Evolutionary conservation across 2,329 filamentous ascomycete genomes (phyloP).

Genomic region (Raffaelea albimanens): DNA sequence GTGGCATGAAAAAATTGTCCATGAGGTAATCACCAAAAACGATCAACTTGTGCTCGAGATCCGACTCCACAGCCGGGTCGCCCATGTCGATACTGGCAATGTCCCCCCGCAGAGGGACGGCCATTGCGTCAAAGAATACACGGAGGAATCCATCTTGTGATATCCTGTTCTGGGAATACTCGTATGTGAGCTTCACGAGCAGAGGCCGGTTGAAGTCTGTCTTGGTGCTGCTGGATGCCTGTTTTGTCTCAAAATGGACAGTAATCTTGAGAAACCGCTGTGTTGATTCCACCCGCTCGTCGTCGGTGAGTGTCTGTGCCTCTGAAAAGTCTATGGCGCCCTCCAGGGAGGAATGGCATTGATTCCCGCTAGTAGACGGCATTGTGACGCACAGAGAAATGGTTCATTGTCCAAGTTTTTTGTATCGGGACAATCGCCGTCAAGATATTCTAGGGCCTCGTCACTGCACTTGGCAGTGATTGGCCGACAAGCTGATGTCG

Average conservation of each 20-base stretch:
- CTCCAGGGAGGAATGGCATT: too few relatives aligned
- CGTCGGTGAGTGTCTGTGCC: neutral
- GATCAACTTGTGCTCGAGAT: neutral
- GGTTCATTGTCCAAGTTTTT: too few relatives aligned
- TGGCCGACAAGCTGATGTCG: too few relatives aligned
- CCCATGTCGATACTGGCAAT: neutral
- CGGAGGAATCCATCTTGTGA: conserved; percentile 1
- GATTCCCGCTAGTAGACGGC: too few relatives aligned
- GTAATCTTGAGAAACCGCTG: neutral
- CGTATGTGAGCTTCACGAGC: neutral
- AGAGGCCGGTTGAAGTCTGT: neutral
- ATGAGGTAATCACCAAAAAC: conserved; percentile 1
- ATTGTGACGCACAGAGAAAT: too few relatives aligned
- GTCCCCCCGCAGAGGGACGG: neutral
- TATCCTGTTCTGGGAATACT: neutral
- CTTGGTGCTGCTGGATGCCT: neutral
- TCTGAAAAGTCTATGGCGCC: too few relatives aligned
- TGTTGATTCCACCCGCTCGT: neutral
- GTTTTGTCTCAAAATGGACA: neutral
- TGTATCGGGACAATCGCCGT: too few relatives aligned
- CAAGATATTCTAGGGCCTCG: too few relatives aligned
- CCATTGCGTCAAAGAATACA: neutral
- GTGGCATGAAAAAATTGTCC: conserved; percentile 1
- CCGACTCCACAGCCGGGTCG: neutral
- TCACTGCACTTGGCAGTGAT: too few relatives aligned